phyloP scores from a whole-genome alignment of 129 eudicot species.

The Solidago caesia region DNA sequence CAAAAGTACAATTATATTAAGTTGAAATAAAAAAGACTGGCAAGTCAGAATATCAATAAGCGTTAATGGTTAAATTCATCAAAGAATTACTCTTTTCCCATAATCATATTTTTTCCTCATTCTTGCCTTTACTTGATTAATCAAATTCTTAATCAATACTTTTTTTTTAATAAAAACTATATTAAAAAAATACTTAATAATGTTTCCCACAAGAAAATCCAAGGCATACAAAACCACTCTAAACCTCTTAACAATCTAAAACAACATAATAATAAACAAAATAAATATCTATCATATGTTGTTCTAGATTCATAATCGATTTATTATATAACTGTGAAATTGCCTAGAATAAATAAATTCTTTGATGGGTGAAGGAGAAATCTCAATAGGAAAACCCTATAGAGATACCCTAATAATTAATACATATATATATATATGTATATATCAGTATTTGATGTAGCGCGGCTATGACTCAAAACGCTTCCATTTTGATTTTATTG shows the following conservation, averaged over 20 bases:
- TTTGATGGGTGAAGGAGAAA: not conserved
- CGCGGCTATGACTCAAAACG: constrained; percentile 99
- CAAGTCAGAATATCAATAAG: constrained; percentile 69
- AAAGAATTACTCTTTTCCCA: constrained; percentile 32
- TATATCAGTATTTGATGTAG: constrained; percentile 40
- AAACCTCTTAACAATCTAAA: constrained; percentile 13
- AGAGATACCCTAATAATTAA: constrained; percentile 33
- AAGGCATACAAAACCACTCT: constrained; percentile 20
- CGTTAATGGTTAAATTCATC: constrained; percentile 39
- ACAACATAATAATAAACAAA: constrained; percentile 1
- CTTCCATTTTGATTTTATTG: constrained; percentile 62
- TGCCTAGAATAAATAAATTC: not conserved
- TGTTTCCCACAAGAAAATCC: constrained; percentile 25
- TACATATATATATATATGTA: constrained; percentile 13
- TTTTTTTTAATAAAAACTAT: not conserved
- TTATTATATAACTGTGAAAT: constrained; percentile 2
- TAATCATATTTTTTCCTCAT: constrained; percentile 25
- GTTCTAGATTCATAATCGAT: not conserved
- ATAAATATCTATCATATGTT: not conserved
- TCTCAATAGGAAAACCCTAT: constrained; percentile 73
- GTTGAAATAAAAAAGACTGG: not conserved
- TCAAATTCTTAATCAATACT: not conserved
- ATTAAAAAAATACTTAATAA: not conserved
- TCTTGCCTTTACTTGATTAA: constrained; percentile 14
- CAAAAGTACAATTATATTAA: not conserved